Evolutionary conservation across 2,329 filamentous ascomycete species (phyloP).

Genomic region (Cladosporium cucumerinum): DNA sequence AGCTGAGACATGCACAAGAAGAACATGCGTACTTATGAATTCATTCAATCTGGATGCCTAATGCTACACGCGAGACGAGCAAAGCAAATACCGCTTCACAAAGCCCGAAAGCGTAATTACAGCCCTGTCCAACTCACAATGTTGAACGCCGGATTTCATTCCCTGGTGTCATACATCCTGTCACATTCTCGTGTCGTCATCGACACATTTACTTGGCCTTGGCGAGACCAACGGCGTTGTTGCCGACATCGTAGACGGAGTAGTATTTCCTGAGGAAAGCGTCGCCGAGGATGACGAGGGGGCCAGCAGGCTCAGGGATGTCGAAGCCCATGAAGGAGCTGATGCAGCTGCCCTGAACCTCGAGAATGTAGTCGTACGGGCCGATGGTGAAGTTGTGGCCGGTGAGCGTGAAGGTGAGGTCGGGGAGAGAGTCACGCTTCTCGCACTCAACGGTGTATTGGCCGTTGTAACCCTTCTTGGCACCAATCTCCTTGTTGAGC

Average conservation of each 20-base stretch:
- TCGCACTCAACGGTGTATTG: constrained; percentile 93
- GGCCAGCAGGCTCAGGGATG: constrained; percentile 76
- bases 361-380: constrained; percentile 89
- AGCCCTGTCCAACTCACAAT: constrained; percentile 3
- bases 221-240: constrained; percentile 83
- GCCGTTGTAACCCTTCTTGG: constrained; percentile 95
- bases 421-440: constrained; percentile 78
- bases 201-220: constrained; percentile 62
- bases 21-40: background rate
- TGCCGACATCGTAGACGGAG: constrained; percentile 93
- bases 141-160: background rate
- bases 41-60: constrained; percentile 12
- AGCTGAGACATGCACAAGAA: background rate
- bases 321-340: constrained; percentile 97
- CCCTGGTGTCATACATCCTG: background rate
- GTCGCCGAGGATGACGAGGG: constrained; percentile 91
- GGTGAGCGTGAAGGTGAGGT: constrained; percentile 84
- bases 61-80: constrained; percentile 9
- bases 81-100: constrained; percentile 4
- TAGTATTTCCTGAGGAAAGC: constrained; percentile 80
- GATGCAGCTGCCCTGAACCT: constrained; percentile 93
- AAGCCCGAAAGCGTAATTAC: constrained; percentile 9
- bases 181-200: constrained; percentile 2
- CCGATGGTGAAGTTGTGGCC: constrained; percentile 92
- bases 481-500: constrained; percentile 94